Evolutionary conservation across 192 early-diverging fungal genomes (phyloP).

Genomic region (Entrophospora sp.): DNA sequence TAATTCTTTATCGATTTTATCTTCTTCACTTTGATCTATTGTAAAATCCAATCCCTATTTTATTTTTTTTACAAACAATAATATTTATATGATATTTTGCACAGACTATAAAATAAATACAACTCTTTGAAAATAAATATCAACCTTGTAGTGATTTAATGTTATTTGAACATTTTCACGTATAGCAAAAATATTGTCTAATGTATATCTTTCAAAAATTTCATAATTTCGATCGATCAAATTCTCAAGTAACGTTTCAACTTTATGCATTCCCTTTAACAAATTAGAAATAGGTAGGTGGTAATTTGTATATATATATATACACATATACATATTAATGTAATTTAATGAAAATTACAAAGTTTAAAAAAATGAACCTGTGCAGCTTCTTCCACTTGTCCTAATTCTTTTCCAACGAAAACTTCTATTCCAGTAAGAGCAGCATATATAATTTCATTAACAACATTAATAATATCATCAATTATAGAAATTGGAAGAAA

Average conservation of each 20-base stretch:
- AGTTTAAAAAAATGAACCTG: neutral
- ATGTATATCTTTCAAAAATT: constrained; percentile 67
- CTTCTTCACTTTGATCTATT: constrained; percentile 24
- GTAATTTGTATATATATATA: too few relatives aligned
- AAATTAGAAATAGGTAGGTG: too few relatives aligned
- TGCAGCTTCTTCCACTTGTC: neutral
- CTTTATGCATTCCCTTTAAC: constrained; percentile 55
- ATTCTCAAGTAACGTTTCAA: constrained; percentile 69
- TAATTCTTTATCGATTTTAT: constrained; percentile 32
- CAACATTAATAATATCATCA: constrained; percentile 71
- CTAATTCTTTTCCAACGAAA: constrained; percentile 41
- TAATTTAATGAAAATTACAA: too few relatives aligned
- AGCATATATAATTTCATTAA: constrained; percentile 65
- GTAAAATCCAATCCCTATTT: constrained; percentile 27
- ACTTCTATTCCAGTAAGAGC: constrained; percentile 59
- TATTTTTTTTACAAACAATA: neutral
- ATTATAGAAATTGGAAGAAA: constrained; percentile 72
- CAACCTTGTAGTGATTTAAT: constrained; percentile 47
- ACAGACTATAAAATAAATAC: neutral
- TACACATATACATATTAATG: too few relatives aligned
- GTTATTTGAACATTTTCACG: constrained; percentile 45
- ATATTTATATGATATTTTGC: neutral
- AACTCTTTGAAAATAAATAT: neutral
- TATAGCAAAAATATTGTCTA: constrained; percentile 66
- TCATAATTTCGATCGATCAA: constrained; percentile 79